Evolutionary conservation across 139 green algal species (phyloP).

Genomic region (Chlamydomonas incerta): DNA sequence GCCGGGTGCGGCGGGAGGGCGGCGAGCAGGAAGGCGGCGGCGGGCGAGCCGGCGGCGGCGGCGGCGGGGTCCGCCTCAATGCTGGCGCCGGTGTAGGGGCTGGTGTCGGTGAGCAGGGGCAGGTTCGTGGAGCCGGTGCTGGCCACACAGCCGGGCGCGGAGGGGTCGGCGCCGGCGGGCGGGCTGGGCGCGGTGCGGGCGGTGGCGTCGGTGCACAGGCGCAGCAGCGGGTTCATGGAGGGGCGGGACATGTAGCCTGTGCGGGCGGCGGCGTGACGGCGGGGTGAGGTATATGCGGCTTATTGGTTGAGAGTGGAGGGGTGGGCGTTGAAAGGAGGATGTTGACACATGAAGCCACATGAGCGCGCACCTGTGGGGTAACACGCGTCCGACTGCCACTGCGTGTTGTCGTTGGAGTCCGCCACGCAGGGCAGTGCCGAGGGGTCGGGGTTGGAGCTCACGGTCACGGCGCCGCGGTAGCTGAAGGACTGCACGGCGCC

Average conservation of each 20-base stretch:
- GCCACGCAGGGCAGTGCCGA: not conserved
- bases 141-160: constrained; percentile 2
- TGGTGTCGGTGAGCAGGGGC: not conserved
- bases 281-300: too few relatives aligned
- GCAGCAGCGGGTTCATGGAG: constrained; percentile 36
- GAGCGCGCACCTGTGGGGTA: not conserved
- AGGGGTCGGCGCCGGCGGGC: too few relatives aligned
- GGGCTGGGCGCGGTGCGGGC: not conserved
- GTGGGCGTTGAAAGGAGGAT: too few relatives aligned
- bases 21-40: constrained; percentile 1
- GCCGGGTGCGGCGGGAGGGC: not conserved
- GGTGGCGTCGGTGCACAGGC: not conserved
- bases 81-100: constrained; percentile 11
- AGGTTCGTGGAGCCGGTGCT: not conserved
- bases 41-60: not conserved
- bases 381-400: constrained; percentile 39
- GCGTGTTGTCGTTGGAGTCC: constrained; percentile 32
- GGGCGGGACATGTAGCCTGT: constrained; percentile 5
- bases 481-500: constrained; percentile 5
- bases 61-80: not conserved
- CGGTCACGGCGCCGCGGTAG: not conserved
- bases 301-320: too few relatives aligned
- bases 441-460: constrained; percentile 7
- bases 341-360: too few relatives aligned
- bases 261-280: too few relatives aligned